phyloP scores from a whole-genome alignment of 176 grass and related monocot species.

The Elymus sibiricus region DNA sequence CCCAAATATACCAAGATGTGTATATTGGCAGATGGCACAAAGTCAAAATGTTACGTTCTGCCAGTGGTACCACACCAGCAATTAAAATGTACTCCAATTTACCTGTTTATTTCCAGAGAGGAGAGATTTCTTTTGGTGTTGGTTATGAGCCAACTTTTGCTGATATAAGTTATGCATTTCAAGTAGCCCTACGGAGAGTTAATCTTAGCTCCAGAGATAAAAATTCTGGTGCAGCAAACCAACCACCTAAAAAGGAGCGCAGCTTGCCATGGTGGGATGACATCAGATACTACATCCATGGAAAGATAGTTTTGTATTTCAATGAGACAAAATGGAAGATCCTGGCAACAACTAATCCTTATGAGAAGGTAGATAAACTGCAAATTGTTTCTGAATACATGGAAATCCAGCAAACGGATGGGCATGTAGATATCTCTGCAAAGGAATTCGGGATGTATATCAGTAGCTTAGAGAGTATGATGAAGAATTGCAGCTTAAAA shows the following conservation, averaged over 20 bases:
- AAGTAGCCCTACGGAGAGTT: conserved; percentile 74
- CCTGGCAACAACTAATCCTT: conserved; percentile 88
- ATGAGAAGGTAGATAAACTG: conserved; percentile 85
- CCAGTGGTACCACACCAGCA: conserved; percentile 93
- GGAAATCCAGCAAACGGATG: conserved; percentile 96
- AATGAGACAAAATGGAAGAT: conserved; percentile 88
- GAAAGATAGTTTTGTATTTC: conserved; percentile 82
- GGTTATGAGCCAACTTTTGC: conserved; percentile 98
- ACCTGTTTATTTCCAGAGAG: conserved; percentile 92
- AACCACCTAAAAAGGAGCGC: conserved; percentile 82
- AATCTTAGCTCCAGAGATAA: conserved; percentile 77
- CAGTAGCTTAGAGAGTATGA: conserved; percentile 90
- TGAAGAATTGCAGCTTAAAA: conserved; percentile 91
- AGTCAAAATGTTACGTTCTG: conserved; percentile 88
- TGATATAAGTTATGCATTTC: conserved; percentile 98
- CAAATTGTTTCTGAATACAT: conserved; percentile 96
- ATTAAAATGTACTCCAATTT: conserved; percentile 99
- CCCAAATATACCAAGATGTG: conserved; percentile 95
- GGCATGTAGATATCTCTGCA: conserved; percentile 80
- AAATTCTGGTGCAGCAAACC: conserved; percentile 37
- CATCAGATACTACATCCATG: conserved; percentile 96
- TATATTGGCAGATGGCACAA: conserved; percentile 94
- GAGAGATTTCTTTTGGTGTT: conserved; percentile 96
- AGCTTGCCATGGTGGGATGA: conserved; percentile 99
- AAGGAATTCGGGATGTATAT: conserved; percentile 94